These are phyloP conservation scores for Amaranthus palmeri DNA, from an alignment of 148 eudicot genomes.

Conservation along the genomic window DNA sequence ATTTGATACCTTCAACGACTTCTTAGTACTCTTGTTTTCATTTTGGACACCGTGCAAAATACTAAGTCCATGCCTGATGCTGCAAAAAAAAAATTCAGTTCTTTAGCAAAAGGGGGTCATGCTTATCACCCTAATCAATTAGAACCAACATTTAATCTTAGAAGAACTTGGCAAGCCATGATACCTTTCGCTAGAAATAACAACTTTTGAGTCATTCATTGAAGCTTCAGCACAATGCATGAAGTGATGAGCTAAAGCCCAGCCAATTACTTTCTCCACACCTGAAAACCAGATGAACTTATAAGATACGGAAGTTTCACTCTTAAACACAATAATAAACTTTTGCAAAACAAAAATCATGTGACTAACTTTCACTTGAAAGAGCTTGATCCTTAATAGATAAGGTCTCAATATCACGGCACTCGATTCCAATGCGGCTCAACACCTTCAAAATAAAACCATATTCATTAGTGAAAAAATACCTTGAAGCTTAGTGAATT, in stretches of 20 bases:
- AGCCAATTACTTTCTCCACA: conserved; percentile 79
- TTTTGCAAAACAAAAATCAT: neutral
- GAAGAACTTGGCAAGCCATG: neutral
- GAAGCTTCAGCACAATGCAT: conserved; percentile 56
- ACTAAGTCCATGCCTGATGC: conserved; percentile 61
- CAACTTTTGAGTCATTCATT: conserved; percentile 50
- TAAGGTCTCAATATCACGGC: conserved; percentile 65
- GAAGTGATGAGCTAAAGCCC: conserved; percentile 88
- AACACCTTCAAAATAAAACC: conserved; percentile 51
- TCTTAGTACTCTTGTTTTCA: conserved; percentile 74
- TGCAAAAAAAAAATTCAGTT: conserved; percentile 28
- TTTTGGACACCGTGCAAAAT: conserved; percentile 71
- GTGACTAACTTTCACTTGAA: conserved; percentile 68
- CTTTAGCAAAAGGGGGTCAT: neutral
- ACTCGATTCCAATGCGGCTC: conserved; percentile 51
- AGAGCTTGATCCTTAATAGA: conserved; percentile 79
- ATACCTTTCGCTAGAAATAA: conserved; percentile 70
- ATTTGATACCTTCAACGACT: conserved; percentile 70
- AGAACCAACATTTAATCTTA: neutral
- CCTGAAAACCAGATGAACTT: conserved; percentile 33
- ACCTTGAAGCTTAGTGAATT: neutral
- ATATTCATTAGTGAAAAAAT: neutral
- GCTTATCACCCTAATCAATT: neutral
- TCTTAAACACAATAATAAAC: conserved; percentile 1
- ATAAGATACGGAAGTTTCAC: neutral